Evolutionary conservation across 805 yeast genomes (phyloP), one percentile per base, ranked within the genome.

Genomic region (Candida silvatica): DNA sequence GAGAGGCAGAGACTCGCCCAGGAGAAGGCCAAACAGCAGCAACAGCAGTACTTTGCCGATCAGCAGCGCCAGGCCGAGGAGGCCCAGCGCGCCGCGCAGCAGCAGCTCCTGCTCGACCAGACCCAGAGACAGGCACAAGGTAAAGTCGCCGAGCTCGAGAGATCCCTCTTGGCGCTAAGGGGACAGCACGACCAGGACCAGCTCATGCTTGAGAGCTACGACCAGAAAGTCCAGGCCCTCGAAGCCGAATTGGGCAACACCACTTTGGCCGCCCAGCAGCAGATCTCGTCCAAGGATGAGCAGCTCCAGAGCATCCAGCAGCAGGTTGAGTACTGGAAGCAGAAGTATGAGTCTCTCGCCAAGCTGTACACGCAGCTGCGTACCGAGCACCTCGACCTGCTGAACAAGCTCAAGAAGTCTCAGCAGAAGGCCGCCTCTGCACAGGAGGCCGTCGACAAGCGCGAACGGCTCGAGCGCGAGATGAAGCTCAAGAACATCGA

Each of bases 141-240:
- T 20, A 69, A 84, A 41, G 84, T 77, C 22, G 77, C 88, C 0
- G 88, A 83, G 44, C 64, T 84, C 36, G 95, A 87, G 54, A 80
- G 85, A 46, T 95, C 87, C 52, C 57, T 88, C 32, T 62, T 83
- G 26, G 72, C 77, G 43, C 64, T 86, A 44, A 73, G 78, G 44
- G 83, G 80, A 25, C 95, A 86, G 49, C 84, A 81, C 49, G 94
- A 87, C 45, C 82, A 77, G 46, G 94, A 85, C 53, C 95, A 85
- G 54, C 66, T 74, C 44, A 64, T 88, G 62, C 67, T 88, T 36
- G 85, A 80, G 54, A 95, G 86, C 55, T 88, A 88, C 52, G 97
- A 88, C 54, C 70, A 77, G 41, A 67, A 94, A 37, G 95, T 88
- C 6, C 80, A 80, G 55, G 73, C 80, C 17, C 67, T 88, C 42